Evolutionary conservation across 2,329 filamentous ascomycete species (phyloP).

Genomic region (Zelopaecilomyces penicillatus): DNA sequence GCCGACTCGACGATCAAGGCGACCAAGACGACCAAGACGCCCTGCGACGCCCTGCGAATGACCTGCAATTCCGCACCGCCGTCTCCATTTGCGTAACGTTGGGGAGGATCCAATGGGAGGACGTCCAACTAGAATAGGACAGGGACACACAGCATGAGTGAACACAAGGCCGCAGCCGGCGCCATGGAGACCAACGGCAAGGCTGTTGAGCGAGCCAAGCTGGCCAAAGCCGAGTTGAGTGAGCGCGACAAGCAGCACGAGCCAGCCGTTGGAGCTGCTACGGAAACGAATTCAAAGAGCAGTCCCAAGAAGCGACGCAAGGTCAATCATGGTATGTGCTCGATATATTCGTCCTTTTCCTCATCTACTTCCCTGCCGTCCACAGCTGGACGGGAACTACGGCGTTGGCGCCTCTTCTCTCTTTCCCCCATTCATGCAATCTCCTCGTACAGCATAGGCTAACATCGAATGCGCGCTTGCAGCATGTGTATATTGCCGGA

Average conservation of each 20-base stretch:
- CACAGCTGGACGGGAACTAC: neutral
- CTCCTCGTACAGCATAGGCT: slow-evolving; percentile 14
- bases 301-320: slow-evolving; percentile 80
- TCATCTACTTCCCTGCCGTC: neutral
- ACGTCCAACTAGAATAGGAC: slow-evolving; percentile 1
- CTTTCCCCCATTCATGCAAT: no score
- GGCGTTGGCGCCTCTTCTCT: neutral
- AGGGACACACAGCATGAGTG: slow-evolving; percentile 20
- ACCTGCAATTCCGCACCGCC: slow-evolving; percentile 1
- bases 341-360: neutral
- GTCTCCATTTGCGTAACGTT: slow-evolving; percentile 8
- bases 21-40: neutral
- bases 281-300: slow-evolving; percentile 25
- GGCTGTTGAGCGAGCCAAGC: slow-evolving; percentile 15
- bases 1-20: neutral
- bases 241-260: slow-evolving; percentile 22
- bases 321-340: slow-evolving; percentile 72
- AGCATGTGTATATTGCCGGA: slow-evolving; percentile 84
- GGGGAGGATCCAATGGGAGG: slow-evolving; percentile 8
- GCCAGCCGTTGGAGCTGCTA: slow-evolving; percentile 7
- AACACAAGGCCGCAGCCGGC: slow-evolving; percentile 21
- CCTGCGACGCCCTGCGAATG: neutral
- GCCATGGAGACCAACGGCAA: slow-evolving; percentile 24
- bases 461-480: slow-evolving; percentile 21
- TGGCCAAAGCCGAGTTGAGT: slow-evolving; percentile 20